Evolutionary conservation across 192 early-diverging fungal genomes (phyloP), one percentile per base, ranked within the genome.

Genomic region (Linnemannia exigua): DNA sequence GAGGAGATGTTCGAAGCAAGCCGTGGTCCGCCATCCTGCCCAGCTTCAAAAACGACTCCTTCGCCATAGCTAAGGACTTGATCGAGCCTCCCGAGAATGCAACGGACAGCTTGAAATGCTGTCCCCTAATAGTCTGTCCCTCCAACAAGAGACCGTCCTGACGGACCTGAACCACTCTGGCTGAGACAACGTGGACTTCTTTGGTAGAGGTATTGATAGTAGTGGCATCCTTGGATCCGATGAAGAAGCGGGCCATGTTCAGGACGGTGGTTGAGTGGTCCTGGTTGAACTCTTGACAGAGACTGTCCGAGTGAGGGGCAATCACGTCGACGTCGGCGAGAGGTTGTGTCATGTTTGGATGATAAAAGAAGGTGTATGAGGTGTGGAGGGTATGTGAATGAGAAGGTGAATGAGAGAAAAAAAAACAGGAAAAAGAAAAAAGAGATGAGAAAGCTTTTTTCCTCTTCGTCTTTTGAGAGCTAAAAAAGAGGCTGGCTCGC

Each of bases 271-370:
- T 48, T 5, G 69, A 69, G 28, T 78, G 20, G 33, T 70, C 28
- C 22, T 71, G 44, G 37, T 78, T 78, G 38, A 78, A 78, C 14
- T 41, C 15, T 19, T 70, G 76, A 37, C 68, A 78, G 15, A 78
- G 51, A 9, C 41, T 78, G 14, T 78, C 76, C 25, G 76, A 78
- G 76, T 78, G 69, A 25, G 50, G 44, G 25, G 68, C 33, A n/a
- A 78, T 78, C 8, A 52, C 12, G 52, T 78, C 58, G 58, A 0
- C 58, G 58, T 63, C 12, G 25, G 7, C 14, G 25, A 25, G 8
- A 4, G 58, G 3, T 3, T 25, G 58, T 31, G 58, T 63, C 76
- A n/a, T 70, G 52, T 2, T 36, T 52, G 38, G n/a, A 25, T 71
- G 9, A 3, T 31, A 61, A 51, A 78, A 71, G 37, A 41, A 52